Evolutionary conservation across 2,329 filamentous ascomycete genomes (phyloP).

Genomic region (Dryadomyces quercus-mongolicae): DNA sequence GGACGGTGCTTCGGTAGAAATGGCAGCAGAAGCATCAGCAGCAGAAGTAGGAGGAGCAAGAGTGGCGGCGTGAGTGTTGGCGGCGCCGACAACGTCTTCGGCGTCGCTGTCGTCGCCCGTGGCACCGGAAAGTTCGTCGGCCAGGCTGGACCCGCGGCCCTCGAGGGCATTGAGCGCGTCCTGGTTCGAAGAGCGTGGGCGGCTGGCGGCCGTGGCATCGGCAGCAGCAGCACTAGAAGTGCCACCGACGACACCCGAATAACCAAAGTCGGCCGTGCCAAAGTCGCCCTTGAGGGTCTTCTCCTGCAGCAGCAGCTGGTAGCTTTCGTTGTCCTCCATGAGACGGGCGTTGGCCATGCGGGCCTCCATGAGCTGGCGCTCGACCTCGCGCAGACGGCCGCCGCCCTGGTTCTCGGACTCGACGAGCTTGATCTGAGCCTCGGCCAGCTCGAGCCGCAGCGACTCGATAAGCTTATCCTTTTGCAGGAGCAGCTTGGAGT

Average conservation of each 20-base stretch:
- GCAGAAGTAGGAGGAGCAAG: not conserved
- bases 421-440: constrained; percentile 88
- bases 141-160: constrained; percentile 44
- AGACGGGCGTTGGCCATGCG: constrained; percentile 91
- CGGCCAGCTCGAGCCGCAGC: constrained; percentile 80
- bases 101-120: constrained; percentile 40
- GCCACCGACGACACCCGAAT: constrained; percentile 16
- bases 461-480: constrained; percentile 96
- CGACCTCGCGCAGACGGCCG: constrained; percentile 77
- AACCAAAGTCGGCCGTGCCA: constrained; percentile 68
- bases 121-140: constrained; percentile 74
- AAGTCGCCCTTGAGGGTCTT: constrained; percentile 94
- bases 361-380: constrained; percentile 78
- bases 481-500: constrained; percentile 79
- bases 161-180: constrained; percentile 54
- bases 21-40: not conserved
- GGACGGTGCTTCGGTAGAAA: not conserved
- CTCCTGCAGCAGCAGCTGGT: constrained; percentile 86
- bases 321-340: constrained; percentile 98
- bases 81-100: constrained; percentile 1
- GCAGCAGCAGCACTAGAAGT: not conserved
- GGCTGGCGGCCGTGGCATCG: constrained; percentile 4
- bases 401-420: constrained; percentile 90
- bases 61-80: not conserved
- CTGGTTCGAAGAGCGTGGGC: constrained; percentile 39